phyloP scores from a whole-genome alignment of 2,329 filamentous ascomycete genomes.

The Trichoderma atrobrunneum region DNA sequence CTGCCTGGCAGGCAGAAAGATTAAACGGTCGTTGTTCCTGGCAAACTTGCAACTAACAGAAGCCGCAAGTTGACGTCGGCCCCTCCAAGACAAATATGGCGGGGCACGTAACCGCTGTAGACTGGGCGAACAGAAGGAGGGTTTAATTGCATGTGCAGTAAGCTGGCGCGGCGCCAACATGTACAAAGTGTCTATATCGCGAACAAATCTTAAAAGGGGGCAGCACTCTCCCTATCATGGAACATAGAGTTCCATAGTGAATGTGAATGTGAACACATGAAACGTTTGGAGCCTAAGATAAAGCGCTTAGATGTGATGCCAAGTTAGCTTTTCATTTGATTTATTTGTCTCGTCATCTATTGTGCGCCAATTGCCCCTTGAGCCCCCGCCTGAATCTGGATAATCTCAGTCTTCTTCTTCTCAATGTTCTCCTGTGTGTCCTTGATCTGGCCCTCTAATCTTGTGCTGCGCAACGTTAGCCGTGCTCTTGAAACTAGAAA shows the following conservation, averaged over 20 bases:
- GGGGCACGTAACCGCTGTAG: slow-evolving; percentile 3
- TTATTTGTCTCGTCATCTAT: slow-evolving; percentile 16
- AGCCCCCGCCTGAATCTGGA: slow-evolving; percentile 51
- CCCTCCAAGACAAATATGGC: slow-evolving; percentile 16
- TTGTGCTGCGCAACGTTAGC: slow-evolving; percentile 29
- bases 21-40: slow-evolving; percentile 1
- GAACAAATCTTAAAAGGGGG: slow-evolving; percentile 7
- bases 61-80: neutral
- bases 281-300: neutral
- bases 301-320: neutral
- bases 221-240: neutral
- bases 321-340: neutral
- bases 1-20: slow-evolving; percentile 19
- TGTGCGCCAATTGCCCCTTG: slow-evolving; percentile 40
- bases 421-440: slow-evolving; percentile 56
- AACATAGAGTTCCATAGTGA: neutral
- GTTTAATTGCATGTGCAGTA: slow-evolving; percentile 10
- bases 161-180: neutral
- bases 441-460: slow-evolving; percentile 52
- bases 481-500: slow-evolving; percentile 11
- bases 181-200: neutral
- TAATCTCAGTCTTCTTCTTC: slow-evolving; percentile 58
- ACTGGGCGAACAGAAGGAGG: neutral
- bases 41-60: slow-evolving; percentile 6
- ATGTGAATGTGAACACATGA: neutral